Conservation (phyloP, 768 basidiomycete species). For the Lenzites betulinus region DNA sequence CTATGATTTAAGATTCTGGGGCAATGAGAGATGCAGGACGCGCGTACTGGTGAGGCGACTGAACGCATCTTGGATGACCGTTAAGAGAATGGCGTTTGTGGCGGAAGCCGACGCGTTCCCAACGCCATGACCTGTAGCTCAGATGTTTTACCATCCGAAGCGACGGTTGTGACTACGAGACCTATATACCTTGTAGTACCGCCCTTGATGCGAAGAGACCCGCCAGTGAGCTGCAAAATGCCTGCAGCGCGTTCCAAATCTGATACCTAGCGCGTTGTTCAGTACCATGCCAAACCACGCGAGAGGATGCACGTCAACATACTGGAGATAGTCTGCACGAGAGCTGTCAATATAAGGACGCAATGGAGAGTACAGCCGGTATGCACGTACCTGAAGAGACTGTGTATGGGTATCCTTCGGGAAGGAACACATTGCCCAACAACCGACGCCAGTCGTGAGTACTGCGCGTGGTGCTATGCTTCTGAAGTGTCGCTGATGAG, state of each 20-base stretch:
- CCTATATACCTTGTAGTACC: constrained; percentile 57
- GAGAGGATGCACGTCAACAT: background rate
- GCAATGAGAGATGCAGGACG: background rate
- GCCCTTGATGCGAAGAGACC: constrained; percentile 66
- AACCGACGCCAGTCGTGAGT: constrained; percentile 26
- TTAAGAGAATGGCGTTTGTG: constrained; percentile 63
- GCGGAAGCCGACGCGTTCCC: constrained; percentile 66
- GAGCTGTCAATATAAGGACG: no score
- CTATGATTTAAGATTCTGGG: no score
- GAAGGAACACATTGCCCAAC: constrained; percentile 54
- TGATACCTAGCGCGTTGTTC: constrained; percentile 51
- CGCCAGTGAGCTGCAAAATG: constrained; percentile 69
- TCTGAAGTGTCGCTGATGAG: background rate
- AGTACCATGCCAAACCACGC: background rate
- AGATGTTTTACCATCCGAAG: background rate
- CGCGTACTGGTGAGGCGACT: constrained; percentile 63
- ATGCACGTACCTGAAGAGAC: constrained; percentile 56
- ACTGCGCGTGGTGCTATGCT: background rate
- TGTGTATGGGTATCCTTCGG: constrained; percentile 59
- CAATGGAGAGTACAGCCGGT: no score
- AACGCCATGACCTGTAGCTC: constrained; percentile 61
- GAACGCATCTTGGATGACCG: constrained; percentile 65
- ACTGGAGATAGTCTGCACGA: constrained; percentile 26
- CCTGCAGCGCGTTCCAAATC: constrained; percentile 64
- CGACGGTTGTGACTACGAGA: background rate